A percentile compares a stretch with the other conserved stretches of the same genome.
These are phyloP conservation scores for Byssothecium circinans DNA, from an alignment of 2,329 filamentous ascomycete species.

Conservation along the genomic window DNA sequence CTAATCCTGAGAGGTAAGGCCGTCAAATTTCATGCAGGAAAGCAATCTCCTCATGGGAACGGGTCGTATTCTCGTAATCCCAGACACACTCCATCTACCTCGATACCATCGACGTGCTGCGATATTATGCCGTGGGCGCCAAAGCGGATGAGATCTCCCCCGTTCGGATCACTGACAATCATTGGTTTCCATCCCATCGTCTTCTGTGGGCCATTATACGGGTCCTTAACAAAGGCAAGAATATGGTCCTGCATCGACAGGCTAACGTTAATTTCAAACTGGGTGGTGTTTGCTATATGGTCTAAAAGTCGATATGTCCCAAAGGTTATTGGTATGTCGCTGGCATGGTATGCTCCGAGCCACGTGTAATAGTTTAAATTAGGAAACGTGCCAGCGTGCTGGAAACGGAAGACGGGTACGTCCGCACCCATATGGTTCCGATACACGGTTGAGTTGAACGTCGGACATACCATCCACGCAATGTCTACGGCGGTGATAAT, in stretches of 20 bases:
- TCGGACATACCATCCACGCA: slow-evolving; percentile 12
- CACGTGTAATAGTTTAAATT: slow-evolving; percentile 14
- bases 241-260: slow-evolving; percentile 37
- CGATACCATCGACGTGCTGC: slow-evolving; percentile 15
- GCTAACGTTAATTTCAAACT: slow-evolving; percentile 32
- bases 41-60: slow-evolving; percentile 4
- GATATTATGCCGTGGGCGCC: slow-evolving; percentile 11
- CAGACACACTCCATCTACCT: slow-evolving; percentile 16
- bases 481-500: not conserved
- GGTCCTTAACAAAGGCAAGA: slow-evolving; percentile 34
- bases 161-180: slow-evolving; percentile 7
- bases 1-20: too few species aligned
- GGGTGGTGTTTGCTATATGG: slow-evolving; percentile 7
- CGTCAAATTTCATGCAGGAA: not conserved
- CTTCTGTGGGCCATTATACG: slow-evolving; percentile 13
- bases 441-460: slow-evolving; percentile 11
- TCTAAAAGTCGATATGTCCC: slow-evolving; percentile 20
- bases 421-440: slow-evolving; percentile 7
- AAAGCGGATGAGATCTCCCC: slow-evolving; percentile 15
- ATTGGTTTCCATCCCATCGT: slow-evolving; percentile 15
- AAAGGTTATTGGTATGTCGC: slow-evolving; percentile 22
- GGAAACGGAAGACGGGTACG: slow-evolving; percentile 13
- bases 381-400: slow-evolving; percentile 13
- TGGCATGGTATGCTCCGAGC: slow-evolving; percentile 20
- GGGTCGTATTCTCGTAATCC: slow-evolving; percentile 15